Evolutionary conservation across 495 filamentous ascomycete genomes (phyloP), one percentile per base, ranked within the genome.

Genomic region (Aspergillus homomorphus): DNA sequence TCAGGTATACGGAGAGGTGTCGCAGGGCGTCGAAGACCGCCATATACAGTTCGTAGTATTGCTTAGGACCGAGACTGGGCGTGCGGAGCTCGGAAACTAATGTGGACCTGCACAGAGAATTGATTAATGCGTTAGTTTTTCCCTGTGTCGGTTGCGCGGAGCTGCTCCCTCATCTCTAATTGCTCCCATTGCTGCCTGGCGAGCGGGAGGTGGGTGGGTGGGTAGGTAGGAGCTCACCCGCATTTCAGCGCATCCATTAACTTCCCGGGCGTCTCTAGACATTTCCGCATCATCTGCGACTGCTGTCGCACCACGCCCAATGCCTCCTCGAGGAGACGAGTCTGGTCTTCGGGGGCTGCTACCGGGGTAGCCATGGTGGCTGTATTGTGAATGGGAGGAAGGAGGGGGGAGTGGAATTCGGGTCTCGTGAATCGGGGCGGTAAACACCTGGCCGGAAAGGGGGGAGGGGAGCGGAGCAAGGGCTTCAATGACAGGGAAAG

Each of bases 11-110:
- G 43, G 92, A 93, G 52, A 98, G 89, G 75, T 98, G 94, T 70
- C 94, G 91, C 69, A 98, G 73, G 62, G 94, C 95, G 79, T 98
- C 94, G 75, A 98, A 98, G 53, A 98, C 90, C 59, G 93, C 84
- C 94, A 98, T 98, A 79, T 98, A 98, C 58, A 98, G 84, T 74
- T 98, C 94, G 73, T 98, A 98, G 80, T 98, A 98, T 73, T 98
- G 94, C 70, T 98, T 98, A 3, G 94, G 94, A 6, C 94, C 90
- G 21, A 98, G 81, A 63, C 89, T 96, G 71, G 92, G 93, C 15
- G 94, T 98, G 67, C 94, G 90, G 51, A 98, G 84, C 75, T 98
- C 94, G 28, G 95, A 96, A 56, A 98, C 95, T 42, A 98, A 84
- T 44, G 94, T 98, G 28, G 95, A 98, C 75, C 94, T 98, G 62